Percentiles rank a stretch among this genome's conserved stretches.
Conservation (phyloP, 2,329 filamentous ascomycete species). For the Paracorniculantispora psalliotae region DNA sequence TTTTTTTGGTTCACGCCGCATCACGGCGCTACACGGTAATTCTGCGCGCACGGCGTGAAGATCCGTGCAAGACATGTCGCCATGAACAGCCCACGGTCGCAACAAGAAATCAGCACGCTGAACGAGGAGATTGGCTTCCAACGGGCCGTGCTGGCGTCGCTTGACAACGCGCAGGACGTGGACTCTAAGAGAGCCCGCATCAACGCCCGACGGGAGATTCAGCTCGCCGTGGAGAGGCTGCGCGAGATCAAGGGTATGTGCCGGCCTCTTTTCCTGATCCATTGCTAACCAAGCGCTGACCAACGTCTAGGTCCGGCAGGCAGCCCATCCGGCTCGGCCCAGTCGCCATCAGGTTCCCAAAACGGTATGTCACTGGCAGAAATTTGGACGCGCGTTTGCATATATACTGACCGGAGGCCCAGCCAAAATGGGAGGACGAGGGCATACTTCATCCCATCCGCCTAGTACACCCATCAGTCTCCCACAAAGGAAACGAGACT, state of each 20-base stretch:
- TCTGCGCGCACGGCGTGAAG: not conserved
- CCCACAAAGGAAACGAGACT: constrained; percentile 3
- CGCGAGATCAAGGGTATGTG: not conserved
- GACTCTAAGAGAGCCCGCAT: not conserved
- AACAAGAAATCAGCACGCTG: constrained; percentile 23
- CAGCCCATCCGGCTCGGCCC: not conserved
- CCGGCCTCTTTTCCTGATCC: not conserved
- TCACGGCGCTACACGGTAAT: not conserved
- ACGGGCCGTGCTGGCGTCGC: constrained; percentile 37
- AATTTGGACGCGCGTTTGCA: not conserved
- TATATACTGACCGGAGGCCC: not conserved
- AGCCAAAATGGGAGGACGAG: not conserved
- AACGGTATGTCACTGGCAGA: not conserved
- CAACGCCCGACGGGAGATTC: not conserved
- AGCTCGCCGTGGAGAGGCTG: not conserved
- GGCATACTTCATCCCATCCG: not conserved
- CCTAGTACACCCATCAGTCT: constrained; percentile 3
- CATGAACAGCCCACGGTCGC: constrained; percentile 17
- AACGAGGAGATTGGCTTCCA: constrained; percentile 39
- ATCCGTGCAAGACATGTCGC: constrained; percentile 12
- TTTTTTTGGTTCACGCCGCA: not conserved
- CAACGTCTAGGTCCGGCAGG: not conserved
- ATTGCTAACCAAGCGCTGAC: not conserved
- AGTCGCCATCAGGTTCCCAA: not conserved
- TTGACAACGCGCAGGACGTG: constrained; percentile 21